Evolutionary conservation across 2,329 filamentous ascomycete genomes (phyloP).

Genomic region (Colletotrichum tamarilloi): DNA sequence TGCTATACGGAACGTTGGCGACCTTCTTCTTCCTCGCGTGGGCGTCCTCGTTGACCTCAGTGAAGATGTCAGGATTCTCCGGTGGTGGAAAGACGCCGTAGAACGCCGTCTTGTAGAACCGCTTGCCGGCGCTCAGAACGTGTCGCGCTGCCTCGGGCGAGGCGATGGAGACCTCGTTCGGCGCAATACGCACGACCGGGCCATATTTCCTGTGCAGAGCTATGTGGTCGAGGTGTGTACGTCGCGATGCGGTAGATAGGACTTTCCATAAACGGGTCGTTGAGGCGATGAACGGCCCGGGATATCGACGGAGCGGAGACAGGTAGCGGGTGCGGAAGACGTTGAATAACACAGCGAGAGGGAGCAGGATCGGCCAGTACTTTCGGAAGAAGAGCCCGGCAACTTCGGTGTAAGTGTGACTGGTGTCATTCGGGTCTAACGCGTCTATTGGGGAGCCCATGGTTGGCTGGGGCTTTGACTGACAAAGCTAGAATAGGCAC

Average conservation of each 20-base stretch:
- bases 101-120: conserved; percentile 64
- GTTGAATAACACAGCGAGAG: conserved; percentile 49
- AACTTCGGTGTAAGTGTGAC: conserved; percentile 9
- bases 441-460: conserved; percentile 5
- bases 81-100: conserved; percentile 66
- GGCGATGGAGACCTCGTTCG: conserved; percentile 47
- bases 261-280: conserved; percentile 55
- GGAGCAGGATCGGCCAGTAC: conserved; percentile 55
- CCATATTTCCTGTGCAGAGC: conserved; percentile 50
- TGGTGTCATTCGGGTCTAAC: neutral
- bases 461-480: neutral
- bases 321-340: conserved; percentile 60
- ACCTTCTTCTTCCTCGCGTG: conserved; percentile 67
- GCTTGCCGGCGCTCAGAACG: conserved; percentile 60
- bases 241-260: conserved; percentile 49
- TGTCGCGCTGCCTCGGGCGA: conserved; percentile 49
- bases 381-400: conserved; percentile 1
- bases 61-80: conserved; percentile 69
- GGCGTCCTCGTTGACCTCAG: conserved; percentile 63
- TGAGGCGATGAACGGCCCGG: conserved; percentile 76
- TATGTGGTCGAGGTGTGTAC: conserved; percentile 55
- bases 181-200: conserved; percentile 45
- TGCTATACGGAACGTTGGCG: conserved; percentile 62
- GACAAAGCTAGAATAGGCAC: neutral
- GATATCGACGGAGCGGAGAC: conserved; percentile 74